These are phyloP conservation scores for Guillardia theta DNA, from an alignment of 78 protist species.

Conservation along the genomic window DNA sequence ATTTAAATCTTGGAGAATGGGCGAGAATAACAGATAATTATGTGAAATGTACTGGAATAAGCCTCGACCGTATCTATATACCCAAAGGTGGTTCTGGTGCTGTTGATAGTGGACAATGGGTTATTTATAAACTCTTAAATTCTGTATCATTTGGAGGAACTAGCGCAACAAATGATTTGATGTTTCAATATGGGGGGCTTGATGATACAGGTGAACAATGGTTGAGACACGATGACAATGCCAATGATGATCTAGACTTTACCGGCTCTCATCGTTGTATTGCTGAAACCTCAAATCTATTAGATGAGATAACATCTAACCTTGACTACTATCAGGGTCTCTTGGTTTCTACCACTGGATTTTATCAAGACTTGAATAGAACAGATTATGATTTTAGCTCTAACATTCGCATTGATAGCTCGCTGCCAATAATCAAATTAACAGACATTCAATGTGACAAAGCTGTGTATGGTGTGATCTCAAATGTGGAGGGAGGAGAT, in stretches of 20 bases:
- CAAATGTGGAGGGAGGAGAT: background rate
- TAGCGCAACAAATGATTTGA: background rate
- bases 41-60: too few species aligned
- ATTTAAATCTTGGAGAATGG: too few species aligned
- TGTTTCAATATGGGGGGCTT: background rate
- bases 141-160: background rate
- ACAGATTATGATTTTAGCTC: background rate
- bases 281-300: background rate
- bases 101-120: too few species aligned
- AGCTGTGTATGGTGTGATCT: background rate
- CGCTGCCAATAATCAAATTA: background rate
- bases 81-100: too few species aligned
- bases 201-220: background rate
- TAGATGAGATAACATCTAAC: background rate
- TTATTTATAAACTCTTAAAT: too few species aligned
- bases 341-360: background rate
- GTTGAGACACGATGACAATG: background rate
- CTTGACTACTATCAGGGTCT: background rate
- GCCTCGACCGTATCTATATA: too few species aligned
- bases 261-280: background rate
- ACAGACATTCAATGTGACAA: background rate
- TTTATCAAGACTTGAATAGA: background rate
- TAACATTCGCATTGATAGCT: background rate
- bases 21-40: too few species aligned
- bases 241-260: background rate